Percentiles rank a stretch among this genome's conserved stretches.
These are phyloP conservation scores for Aspergillus udagawae DNA, from an alignment of 2,329 filamentous ascomycete genomes.

Conservation along the genomic window DNA sequence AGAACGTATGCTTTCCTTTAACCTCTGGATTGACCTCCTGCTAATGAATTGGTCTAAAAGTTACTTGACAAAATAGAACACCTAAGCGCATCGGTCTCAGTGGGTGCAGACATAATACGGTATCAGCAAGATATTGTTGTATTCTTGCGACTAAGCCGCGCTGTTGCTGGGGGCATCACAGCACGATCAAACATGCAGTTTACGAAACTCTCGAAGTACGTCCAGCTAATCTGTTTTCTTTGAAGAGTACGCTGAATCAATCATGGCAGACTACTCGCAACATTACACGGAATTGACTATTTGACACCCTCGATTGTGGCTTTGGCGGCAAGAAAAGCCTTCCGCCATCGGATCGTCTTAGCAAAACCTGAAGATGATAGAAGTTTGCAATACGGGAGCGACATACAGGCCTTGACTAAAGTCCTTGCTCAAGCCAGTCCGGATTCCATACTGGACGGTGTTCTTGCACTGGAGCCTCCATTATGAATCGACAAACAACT, in stretches of 20 bases:
- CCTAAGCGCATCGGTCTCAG: slow-evolving; percentile 55
- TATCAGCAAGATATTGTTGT: slow-evolving; percentile 86
- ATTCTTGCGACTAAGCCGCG: slow-evolving; percentile 83
- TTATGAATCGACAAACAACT: slow-evolving; percentile 32
- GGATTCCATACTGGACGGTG: slow-evolving; percentile 56
- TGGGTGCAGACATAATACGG: slow-evolving; percentile 72
- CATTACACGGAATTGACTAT: slow-evolving; percentile 75
- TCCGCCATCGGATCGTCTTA: slow-evolving; percentile 75
- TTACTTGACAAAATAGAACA: slow-evolving; percentile 56
- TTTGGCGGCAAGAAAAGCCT: slow-evolving; percentile 81
- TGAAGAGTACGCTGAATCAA: not conserved
- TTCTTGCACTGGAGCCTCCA: slow-evolving; percentile 56
- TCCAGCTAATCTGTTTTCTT: not conserved
- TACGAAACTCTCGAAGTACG: slow-evolving; percentile 58
- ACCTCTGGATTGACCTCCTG: not conserved
- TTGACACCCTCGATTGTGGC: slow-evolving; percentile 79
- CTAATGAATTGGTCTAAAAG: slow-evolving; percentile 15
- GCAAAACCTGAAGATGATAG: slow-evolving; percentile 68
- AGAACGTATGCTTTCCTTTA: slow-evolving; percentile 15
- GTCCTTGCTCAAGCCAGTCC: slow-evolving; percentile 58
- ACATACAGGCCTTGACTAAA: slow-evolving; percentile 62
- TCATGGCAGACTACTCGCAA: slow-evolving; percentile 54
- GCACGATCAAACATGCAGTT: slow-evolving; percentile 77
- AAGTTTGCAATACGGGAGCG: slow-evolving; percentile 91
- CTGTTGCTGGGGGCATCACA: slow-evolving; percentile 72